Conservation (phyloP, 1,284 basidiomycete species). For the Ustilago tritici region DNA sequence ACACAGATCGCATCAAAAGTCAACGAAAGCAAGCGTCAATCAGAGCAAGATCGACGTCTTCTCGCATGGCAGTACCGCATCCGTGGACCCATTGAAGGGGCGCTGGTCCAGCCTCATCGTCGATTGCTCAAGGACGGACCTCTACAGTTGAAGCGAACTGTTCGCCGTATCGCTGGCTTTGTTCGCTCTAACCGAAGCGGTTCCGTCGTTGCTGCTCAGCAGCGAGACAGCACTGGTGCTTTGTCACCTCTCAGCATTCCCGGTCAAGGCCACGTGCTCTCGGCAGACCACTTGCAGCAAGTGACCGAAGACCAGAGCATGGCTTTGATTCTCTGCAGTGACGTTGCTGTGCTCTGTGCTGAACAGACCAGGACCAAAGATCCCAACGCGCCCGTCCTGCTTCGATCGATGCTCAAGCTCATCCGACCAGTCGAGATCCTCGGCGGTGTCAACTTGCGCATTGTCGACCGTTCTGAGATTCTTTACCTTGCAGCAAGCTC, state of each 20-base stretch:
- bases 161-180: constrained; percentile 86
- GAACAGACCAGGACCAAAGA: constrained; percentile 72
- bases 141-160: constrained; percentile 84
- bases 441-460: constrained; percentile 44
- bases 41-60: constrained; percentile 56
- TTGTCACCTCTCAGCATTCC: constrained; percentile 7
- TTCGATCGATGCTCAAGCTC: constrained; percentile 36
- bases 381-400: constrained; percentile 23
- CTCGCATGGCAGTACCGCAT: constrained; percentile 84
- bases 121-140: constrained; percentile 75
- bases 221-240: constrained; percentile 4
- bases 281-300: constrained; percentile 85
- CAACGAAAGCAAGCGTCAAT: constrained; percentile 71
- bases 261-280: constrained; percentile 73
- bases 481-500: constrained; percentile 53
- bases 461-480: constrained; percentile 55
- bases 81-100: constrained; percentile 89
- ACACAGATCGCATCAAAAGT: constrained; percentile 64
- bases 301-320: constrained; percentile 48
- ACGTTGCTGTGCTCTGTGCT: constrained; percentile 87
- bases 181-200: constrained; percentile 70
- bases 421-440: constrained; percentile 46
- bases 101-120: constrained; percentile 96
- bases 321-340: constrained; percentile 82
- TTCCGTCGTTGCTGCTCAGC: constrained; percentile 15